Evolutionary conservation across 2,329 filamentous ascomycete species (phyloP).

Genomic region (Fonsecaea nubica): DNA sequence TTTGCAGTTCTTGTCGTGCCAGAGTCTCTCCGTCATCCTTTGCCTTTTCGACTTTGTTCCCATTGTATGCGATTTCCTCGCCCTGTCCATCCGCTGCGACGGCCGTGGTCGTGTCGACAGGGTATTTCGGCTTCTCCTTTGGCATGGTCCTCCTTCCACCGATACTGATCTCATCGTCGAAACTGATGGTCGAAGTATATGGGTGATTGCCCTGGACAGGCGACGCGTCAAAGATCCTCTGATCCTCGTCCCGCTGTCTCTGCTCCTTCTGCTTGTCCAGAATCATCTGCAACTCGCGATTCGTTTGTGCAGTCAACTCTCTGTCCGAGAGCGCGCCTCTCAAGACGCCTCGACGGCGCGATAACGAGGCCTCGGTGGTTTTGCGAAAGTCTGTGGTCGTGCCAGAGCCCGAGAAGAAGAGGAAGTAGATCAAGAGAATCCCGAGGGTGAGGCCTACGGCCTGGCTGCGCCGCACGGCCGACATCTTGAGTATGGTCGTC

Average conservation of each 20-base stretch:
- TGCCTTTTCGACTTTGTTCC: constrained; percentile 41
- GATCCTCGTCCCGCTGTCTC: constrained; percentile 25
- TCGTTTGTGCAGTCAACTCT: constrained; percentile 37
- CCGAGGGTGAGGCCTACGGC: constrained; percentile 31
- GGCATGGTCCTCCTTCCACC: constrained; percentile 49
- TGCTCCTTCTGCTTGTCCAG: constrained; percentile 32
- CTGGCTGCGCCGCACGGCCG: constrained; percentile 30
- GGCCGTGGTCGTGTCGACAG: constrained; percentile 21
- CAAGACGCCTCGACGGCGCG: constrained; percentile 32
- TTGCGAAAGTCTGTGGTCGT: constrained; percentile 34
- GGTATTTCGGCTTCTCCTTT: constrained; percentile 39
- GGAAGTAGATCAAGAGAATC: constrained; percentile 35
- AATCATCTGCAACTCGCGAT: constrained; percentile 37
- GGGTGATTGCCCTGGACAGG: constrained; percentile 18
- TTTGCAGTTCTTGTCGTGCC: constrained; percentile 74
- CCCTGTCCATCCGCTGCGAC: constrained; percentile 9
- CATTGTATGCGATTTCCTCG: constrained; percentile 18
- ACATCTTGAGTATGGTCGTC: constrained; percentile 14
- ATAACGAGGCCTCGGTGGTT: constrained; percentile 38
- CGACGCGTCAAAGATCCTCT: constrained; percentile 20
- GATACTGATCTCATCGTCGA: constrained; percentile 21
- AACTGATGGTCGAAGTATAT: constrained; percentile 16
- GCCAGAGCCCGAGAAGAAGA: constrained; percentile 36
- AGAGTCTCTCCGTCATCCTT: constrained; percentile 61
- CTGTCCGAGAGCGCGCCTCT: constrained; percentile 37